A percentile compares a stretch with the other conserved stretches of the same genome.
These are phyloP conservation scores for Pelargonium myrrhifolium DNA, from an alignment of 441 rosid species.

Conservation along the genomic window DNA sequence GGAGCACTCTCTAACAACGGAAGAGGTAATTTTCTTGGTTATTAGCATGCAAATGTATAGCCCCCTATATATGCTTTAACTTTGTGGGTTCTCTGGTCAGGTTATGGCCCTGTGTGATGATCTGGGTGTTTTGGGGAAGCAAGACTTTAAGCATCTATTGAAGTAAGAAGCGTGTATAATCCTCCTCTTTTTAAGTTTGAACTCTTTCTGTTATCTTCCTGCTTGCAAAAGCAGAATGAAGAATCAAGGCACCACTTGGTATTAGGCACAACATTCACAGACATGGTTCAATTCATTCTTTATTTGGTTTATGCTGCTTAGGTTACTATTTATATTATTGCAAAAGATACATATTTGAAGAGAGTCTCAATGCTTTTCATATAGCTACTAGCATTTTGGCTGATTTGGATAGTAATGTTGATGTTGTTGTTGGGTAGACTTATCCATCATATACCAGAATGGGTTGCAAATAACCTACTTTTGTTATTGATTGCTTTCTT, in stretches of 20 bases:
- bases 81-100: constrained; percentile 29
- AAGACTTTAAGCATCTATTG: constrained; percentile 77
- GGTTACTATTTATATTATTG: no score
- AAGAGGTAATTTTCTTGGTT: constrained; percentile 47
- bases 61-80: constrained; percentile 7
- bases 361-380: background rate
- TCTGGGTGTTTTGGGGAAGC: constrained; percentile 82
- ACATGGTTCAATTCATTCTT: no score
- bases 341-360: background rate
- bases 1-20: constrained; percentile 63
- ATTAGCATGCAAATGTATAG: background rate
- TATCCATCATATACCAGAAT: no score
- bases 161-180: constrained; percentile 48
- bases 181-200: background rate
- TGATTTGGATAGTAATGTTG: no score
- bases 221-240: no score
- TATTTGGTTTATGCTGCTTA: no score
- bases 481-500: no score
- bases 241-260: background rate
- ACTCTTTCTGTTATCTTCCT: background rate
- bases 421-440: no score
- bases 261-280: background rate
- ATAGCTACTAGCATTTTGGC: no score
- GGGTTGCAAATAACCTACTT: no score
- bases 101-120: constrained; percentile 79